Base-by-base conservation (phyloP, 176 grass and related monocot species). In the Phyllostachys edulis region DNA sequence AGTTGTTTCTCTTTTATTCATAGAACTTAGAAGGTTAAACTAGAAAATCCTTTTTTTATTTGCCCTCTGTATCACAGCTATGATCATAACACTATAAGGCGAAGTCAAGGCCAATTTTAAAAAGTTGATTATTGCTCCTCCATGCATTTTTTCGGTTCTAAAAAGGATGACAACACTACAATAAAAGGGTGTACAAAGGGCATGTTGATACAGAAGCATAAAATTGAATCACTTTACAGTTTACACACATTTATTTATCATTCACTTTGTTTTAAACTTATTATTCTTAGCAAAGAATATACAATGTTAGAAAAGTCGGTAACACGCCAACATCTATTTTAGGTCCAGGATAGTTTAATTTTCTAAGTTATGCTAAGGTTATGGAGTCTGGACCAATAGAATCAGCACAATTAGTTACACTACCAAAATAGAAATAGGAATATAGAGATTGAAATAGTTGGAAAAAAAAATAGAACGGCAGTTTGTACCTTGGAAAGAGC, bases 401-500 rank as follows among this genome's bases (percentile, higher is more conserved):
- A 62, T 62, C 59, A 12, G 12, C 23, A 32, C 57, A 82, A 18
- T 34, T 1, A 55, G 44, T 37, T 62, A 62, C 49, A 72, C 4
- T 17, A 40, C 12, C 3, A 45, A 81, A 63, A 76, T 1, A 71
- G 14, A 56, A 56, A 78, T 9, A 21, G 13, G n/a, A 29, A 78
- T 36, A 81, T 69, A 77, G 18, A 82, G 6, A 86, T 66, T 12
- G 18, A 77, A 71, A 17, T 73, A 34, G n/a, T 47, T 67, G 13
- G 26, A 56, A 6, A 69, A 6, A 69, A 75, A 51, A 63, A 69
- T 69, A 75, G 6, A 75, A 73, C 46, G 36, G 18, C 47, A 55
- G 29, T 76, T 75, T 57, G 24, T 67, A 95, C 96, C 96, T 98
- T 98, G 37, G 96, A 98, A 80, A 98, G 75, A 40, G 68, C 81